Evolutionary conservation across 768 basidiomycete genomes (phyloP), one percentile per base, ranked within the genome.

Genomic region (Naematelia encephala): DNA sequence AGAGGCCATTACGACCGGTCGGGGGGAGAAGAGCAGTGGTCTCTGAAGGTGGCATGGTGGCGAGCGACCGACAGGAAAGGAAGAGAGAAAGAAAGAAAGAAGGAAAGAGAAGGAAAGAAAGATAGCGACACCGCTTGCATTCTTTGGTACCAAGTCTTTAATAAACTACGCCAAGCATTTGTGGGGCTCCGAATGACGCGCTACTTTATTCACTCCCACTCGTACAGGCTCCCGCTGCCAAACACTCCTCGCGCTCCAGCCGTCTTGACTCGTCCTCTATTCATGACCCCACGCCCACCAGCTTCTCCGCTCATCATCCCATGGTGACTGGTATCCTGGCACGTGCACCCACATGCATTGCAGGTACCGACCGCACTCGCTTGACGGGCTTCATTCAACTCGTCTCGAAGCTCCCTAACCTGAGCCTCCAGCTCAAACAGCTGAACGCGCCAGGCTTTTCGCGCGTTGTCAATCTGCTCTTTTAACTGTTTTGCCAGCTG

Each of bases 201-300:
- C n/a, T 30, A 51, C 4, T 16, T 26, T 47, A 52, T n/a, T 54
- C 49, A 66, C 53, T 68, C 64, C 67, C 67, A 67, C 57, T 69
- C 71, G 42, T 68, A 69, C 55, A 73, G 51, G 44, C 68, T 69
- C 12, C 71, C 71, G 14, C 62, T 64, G 25, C 71, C 68, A 39
- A 73, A 73, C 5, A 69, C 71, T 25, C 71, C 70, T 53, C 70
- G 62, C 2, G 70, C 66, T 19, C 68, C 70, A 12, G 65, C 70
- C n/a, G 70, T 72, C 62, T 69, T 72, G 2, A 56, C 70, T 46
- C 70, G 57, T 42, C 59, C 70, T 26, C 70, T 29, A 57, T 72
- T 62, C 53, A 72, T 72, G 1, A 72, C 63, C 25, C 55, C 60
- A 16, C 45, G 22, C 25, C 21, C 45, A 16, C 27, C 13, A 11